Evolutionary conservation across 2,329 filamentous ascomycete genomes (phyloP).

Genomic region (Penicillium sp.): DNA sequence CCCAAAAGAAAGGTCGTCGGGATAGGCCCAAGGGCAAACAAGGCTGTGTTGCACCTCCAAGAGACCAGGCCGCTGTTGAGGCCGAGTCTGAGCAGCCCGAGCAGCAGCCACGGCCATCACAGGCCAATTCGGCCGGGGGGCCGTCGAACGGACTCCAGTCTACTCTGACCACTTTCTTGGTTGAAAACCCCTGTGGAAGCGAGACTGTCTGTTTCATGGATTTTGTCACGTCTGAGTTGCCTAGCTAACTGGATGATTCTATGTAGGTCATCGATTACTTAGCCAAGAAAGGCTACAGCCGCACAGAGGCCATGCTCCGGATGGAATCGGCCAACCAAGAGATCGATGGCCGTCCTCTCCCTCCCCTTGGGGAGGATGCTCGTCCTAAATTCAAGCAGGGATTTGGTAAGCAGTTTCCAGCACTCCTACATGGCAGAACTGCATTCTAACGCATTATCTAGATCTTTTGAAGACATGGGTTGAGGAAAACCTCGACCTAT

Average conservation of each 20-base stretch:
- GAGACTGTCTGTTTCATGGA: background rate
- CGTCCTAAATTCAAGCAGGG: constrained; percentile 75
- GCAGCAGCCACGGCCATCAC: background rate
- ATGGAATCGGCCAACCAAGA: constrained; percentile 85
- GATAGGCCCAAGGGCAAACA: background rate
- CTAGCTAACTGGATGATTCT: background rate
- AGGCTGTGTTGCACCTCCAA: background rate
- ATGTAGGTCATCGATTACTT: constrained; percentile 85
- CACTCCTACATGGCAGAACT: background rate
- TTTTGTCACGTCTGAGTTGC: background rate
- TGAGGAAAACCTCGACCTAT: constrained; percentile 87
- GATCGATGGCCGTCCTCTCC: constrained; percentile 73
- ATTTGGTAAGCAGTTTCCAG: constrained; percentile 51
- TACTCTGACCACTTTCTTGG: background rate
- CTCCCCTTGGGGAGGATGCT: constrained; percentile 65
- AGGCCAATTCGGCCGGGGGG: background rate
- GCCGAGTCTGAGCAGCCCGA: background rate
- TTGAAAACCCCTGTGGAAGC: background rate
- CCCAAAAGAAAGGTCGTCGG: background rate
- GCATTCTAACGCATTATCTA: constrained; percentile 29
- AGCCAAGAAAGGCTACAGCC: constrained; percentile 88
- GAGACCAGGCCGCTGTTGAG: background rate
- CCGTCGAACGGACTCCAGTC: background rate
- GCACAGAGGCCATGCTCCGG: constrained; percentile 88
- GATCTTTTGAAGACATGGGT: constrained; percentile 76